Conservation (phyloP, 2,329 filamentous ascomycete genomes). For the Botryotinia convoluta region DNA sequence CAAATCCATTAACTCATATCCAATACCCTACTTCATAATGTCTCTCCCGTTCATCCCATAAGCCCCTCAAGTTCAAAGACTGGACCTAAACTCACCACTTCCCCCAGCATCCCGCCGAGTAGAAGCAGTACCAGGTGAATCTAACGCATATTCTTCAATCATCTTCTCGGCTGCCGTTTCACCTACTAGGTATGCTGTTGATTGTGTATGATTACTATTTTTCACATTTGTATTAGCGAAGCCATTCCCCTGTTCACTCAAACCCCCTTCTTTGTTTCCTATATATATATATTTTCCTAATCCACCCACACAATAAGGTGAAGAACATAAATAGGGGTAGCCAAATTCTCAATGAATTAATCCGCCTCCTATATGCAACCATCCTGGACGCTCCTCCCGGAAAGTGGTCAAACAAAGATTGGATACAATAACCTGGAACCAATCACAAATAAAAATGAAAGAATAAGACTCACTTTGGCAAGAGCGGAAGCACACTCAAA, state of each 20-base stretch:
- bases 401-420: neutral
- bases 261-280: no score
- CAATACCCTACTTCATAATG: neutral
- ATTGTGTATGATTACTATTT: slow-evolving; percentile 50
- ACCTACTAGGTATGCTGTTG: slow-evolving; percentile 53
- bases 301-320: neutral
- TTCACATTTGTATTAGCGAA: neutral
- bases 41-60: neutral
- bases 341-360: neutral
- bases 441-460: neutral
- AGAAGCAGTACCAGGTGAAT: neutral
- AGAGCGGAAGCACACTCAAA: slow-evolving; percentile 50
- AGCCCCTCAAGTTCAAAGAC: neutral
- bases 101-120: neutral
- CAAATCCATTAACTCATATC: neutral
- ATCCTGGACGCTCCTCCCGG: neutral
- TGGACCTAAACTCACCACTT: neutral
- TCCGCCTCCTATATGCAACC: neutral
- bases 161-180: slow-evolving; percentile 51
- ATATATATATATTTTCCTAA: no score
- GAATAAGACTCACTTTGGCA: slow-evolving; percentile 44
- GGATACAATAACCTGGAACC: accelerated
- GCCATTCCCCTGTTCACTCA: neutral
- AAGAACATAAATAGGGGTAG: neutral
- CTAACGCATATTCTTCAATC: slow-evolving; percentile 42